phyloP scores from a whole-genome alignment of 257 asterid genomes.

The Jasminum sambac region DNA sequence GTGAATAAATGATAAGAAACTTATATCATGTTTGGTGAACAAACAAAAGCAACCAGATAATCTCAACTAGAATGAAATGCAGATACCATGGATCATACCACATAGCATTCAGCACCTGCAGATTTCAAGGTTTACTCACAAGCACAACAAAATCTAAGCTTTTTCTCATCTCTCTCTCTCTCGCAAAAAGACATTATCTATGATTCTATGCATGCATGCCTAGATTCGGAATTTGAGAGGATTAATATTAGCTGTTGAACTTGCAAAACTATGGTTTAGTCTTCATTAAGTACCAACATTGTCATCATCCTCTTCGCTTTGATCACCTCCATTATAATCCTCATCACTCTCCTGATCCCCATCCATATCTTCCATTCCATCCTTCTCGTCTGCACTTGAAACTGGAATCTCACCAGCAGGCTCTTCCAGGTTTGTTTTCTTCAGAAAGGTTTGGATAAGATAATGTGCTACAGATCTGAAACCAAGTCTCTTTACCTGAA shows the following conservation, averaged over 20 bases:
- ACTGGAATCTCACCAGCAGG: slow-evolving; percentile 22
- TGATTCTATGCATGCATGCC: background rate
- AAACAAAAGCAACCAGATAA: background rate
- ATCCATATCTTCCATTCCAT: slow-evolving; percentile 5
- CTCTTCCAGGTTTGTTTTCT: slow-evolving; percentile 23
- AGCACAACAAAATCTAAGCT: background rate
- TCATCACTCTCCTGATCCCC: slow-evolving; percentile 23
- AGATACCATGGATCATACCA: background rate
- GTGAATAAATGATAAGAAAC: background rate
- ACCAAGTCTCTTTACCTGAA: slow-evolving; percentile 53
- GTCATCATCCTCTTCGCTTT: slow-evolving; percentile 22
- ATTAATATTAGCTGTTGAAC: background rate
- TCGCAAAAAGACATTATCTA: background rate
- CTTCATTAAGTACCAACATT: slow-evolving; percentile 14
- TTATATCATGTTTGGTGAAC: background rate
- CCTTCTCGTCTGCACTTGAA: slow-evolving; percentile 11
- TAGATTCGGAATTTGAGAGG: background rate
- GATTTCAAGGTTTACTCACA: background rate
- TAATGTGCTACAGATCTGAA: slow-evolving; percentile 82
- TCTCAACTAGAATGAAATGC: background rate
- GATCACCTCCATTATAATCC: slow-evolving; percentile 27
- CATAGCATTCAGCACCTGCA: background rate
- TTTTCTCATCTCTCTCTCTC: background rate
- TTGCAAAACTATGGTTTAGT: slow-evolving; percentile 16
- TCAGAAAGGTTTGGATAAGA: slow-evolving; percentile 45